Base-by-base conservation (phyloP, 257 asterid genomes). In the Solanum arcanum region DNA sequence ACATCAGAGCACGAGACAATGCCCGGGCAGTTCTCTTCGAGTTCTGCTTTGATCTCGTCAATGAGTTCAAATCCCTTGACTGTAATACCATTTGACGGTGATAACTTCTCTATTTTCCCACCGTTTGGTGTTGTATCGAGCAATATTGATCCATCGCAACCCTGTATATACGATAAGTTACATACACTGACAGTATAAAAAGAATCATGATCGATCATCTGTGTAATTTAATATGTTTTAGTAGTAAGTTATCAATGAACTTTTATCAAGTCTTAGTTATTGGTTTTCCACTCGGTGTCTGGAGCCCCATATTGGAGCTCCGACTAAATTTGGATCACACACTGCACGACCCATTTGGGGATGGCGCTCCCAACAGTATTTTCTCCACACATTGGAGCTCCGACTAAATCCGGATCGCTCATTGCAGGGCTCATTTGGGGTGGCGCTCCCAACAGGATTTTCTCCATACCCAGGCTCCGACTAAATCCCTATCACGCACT, bases 91-190 rank as follows among this genome's bases (percentile, higher is more conserved):
- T 95, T 95, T 39, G 84, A 86, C 0, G 20, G 46, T 4, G 96
- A 89, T 39, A 42, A 72, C 92, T 94, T 95, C 93, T 94, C 97
- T 33, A 91, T 92, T 5, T 44, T 72, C 78, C 87, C 93, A 3
- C 91, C 91, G 0, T 87, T 37, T 1, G 95, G 93, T 3, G 94
- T 93, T 21, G 10, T 15, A 29, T 95, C 98, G 13, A 94, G 91
- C 27, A 95, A 86, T 86, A 95, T 44, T 8, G 97, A 95, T 15
- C 92, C 97, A 9, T 95, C 98, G 39, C 97, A 95, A 3, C 98
- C 96, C 98, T 93, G 91, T 72, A 14, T 16, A 21, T 44, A 12
- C 3, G 5, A 73, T 37, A 37, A 35, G 16, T 73, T 35, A 35
- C 44, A 20, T 73, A 73, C 1, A 35, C 46, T 72, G 0, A 72